Conservation (phyloP, 345 rosid genomes). For the Citrus trifoliata region DNA sequence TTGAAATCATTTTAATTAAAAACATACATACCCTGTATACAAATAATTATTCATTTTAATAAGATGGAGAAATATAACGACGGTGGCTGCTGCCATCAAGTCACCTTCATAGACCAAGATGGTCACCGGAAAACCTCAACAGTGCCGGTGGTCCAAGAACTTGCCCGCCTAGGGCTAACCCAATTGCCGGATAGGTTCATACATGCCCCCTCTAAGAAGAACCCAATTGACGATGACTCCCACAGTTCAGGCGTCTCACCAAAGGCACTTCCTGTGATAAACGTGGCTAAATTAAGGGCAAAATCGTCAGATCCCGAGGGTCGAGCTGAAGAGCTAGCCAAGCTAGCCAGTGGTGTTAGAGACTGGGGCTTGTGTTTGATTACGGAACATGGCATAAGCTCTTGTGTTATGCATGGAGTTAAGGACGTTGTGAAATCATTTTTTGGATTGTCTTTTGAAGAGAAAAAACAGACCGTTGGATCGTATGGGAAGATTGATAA, state of each 20-base stretch:
- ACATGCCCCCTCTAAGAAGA: not conserved
- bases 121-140: not conserved
- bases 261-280: not conserved
- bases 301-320: too few relatives aligned
- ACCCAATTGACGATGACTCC: not conserved
- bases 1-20: too few relatives aligned
- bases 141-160: constrained; percentile 21
- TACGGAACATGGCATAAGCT: constrained; percentile 7
- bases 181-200: constrained; percentile 9
- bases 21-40: too few relatives aligned
- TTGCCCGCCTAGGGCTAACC: not conserved
- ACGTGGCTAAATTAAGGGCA: not conserved
- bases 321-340: constrained; percentile 18
- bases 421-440: constrained; percentile 19
- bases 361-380: constrained; percentile 15
- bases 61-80: not conserved
- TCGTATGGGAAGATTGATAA: too few relatives aligned
- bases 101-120: not conserved
- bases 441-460: constrained; percentile 2
- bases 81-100: not conserved
- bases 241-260: not conserved
- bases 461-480: too few relatives aligned
- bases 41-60: too few relatives aligned
- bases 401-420: not conserved
- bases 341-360: constrained; percentile 12